Evolutionary conservation across 768 basidiomycete genomes (phyloP), one percentile per base, ranked within the genome.

Genomic region (Leccinum broughii): DNA sequence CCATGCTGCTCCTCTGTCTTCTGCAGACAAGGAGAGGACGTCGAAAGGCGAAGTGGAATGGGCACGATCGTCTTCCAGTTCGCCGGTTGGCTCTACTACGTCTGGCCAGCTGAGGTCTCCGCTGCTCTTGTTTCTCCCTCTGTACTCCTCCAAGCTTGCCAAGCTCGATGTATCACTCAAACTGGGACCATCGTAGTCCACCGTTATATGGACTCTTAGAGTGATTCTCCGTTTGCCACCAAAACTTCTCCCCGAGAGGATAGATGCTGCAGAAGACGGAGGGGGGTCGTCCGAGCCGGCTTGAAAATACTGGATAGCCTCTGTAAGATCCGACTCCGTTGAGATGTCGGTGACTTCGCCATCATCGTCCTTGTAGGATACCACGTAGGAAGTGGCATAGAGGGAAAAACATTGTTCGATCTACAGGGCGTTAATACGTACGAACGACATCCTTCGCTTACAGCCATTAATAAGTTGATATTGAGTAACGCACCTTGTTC

Each of bases 151-250:
- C 69, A 88, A 67, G 70, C 92, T 93, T 22, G 83, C 84, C 17
- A 95, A 76, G 9, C 93, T 95, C 10, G 85, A 86, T 2, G 93
- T 92, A 65, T 97, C 95, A 9, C 92, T 94, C 59, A 97, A 79
- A 74, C 89, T 92, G 14, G 90, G 93, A 0, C 93, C 93, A 71
- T 97, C 95, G 66, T 93, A 95, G 62, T 95, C 94, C 62, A 95
- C 86, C 9, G 80, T 79, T 46, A 98, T 86, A 50, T 87, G 80
- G 37, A 97, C 85, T 9, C 84, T 81, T 15, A 97, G 76, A 1
- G 88, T 90, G 58, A 97, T 89, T 70, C 87, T 93, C 41, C 87
- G 93, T 49, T 83, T 80, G 35, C 81, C 78, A 10, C 83, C 80
- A 28, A 86, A 86, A 66, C 88, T 88, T 17, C 82, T 75, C 30